Evolutionary conservation across 2,329 filamentous ascomycete genomes (phyloP), one percentile per base, ranked within the genome.

Genomic region (Ceratocystis ficicola): DNA sequence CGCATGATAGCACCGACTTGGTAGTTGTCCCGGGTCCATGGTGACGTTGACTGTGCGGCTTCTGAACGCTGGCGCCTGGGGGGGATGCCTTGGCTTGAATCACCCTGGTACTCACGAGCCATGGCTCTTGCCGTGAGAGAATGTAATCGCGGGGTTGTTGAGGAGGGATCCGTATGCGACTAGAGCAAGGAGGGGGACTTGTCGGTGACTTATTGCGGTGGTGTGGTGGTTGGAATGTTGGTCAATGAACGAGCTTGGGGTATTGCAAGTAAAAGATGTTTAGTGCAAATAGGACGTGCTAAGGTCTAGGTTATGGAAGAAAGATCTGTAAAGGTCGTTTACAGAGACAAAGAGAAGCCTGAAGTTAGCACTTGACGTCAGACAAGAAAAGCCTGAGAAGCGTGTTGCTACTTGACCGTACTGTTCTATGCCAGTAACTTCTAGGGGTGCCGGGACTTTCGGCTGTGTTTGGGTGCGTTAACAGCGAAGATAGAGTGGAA

Each of bases 1-100:
- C 92, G 85, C 62, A 96, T 86, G 70, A 99, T 95, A 8, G 94
- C 87, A 10, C 94, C 94, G 2, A 91, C 86, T 69, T 89, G 82
- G 68, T 81, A 84, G 8, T 73, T 72, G 36, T 61, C 48, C 2
- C 66, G 66, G 22, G 17, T 75, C 73, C 60, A 71, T 68, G 59
- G 69, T 15, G 59, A 69, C 2, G 63, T 22, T 12, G 48, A 25
- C 12, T 44, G 41, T n/a, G 20, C 32, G 12, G 32, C 63, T 28
- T 36, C 8, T 6, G n/a, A 44, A 5, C 36, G 36, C 28, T 25
- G 50, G 12, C 69, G 69, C 55, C 70, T 68, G 3, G 68, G 28
- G 25, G 63, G n/a, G 17, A 63, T 44, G 65, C 22, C n/a, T 28
- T 65, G 48, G 15, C 30, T 44, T 12, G 30, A 46, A 55, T 41